Conservation (phyloP, 176 grass and related monocot genomes). For the Puya raimondii region DNA sequence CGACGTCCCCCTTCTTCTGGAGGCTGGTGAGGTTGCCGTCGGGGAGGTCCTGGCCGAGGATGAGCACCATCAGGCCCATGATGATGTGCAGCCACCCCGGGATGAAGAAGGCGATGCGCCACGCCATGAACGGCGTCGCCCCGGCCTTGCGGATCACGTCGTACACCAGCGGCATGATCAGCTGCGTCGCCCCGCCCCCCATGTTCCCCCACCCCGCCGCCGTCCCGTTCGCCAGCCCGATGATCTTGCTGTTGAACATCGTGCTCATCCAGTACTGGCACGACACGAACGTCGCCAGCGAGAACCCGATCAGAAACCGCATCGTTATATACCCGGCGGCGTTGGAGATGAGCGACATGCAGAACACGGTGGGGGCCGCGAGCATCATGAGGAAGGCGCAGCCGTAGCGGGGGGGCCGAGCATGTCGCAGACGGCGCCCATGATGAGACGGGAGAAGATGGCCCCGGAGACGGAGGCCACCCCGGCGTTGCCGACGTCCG, state of each 20-base stretch:
- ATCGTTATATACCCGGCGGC: conserved; percentile 35
- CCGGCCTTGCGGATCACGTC: conserved; percentile 50
- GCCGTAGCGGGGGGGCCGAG: conserved; percentile 68
- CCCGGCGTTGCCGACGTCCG: conserved; percentile 76
- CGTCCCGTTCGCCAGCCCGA: conserved; percentile 51
- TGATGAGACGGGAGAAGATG: conserved; percentile 80
- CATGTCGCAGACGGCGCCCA: conserved; percentile 74
- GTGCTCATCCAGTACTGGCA: conserved; percentile 97
- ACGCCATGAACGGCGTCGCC: conserved; percentile 39
- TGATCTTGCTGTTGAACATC: conserved; percentile 90
- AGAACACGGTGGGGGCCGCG: conserved; percentile 57
- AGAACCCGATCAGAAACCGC: conserved; percentile 79
- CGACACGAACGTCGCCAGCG: conserved; percentile 64
- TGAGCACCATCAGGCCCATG: conserved; percentile 63
- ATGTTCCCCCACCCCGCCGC: conserved; percentile 75
- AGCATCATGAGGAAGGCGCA: conserved; percentile 84
- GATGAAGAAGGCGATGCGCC: conserved; percentile 72
- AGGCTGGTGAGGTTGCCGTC: conserved; percentile 59
- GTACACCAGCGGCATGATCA: conserved; percentile 87
- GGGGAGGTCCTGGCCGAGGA: conserved; percentile 71
- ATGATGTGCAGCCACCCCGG: conserved; percentile 50
- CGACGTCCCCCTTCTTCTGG: conserved; percentile 47
- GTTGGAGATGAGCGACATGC: conserved; percentile 50
- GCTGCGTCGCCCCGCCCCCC: conserved; percentile 84
- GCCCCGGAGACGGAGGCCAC: conserved; percentile 74